A percentile compares a stretch with the other conserved stretches of the same genome.
Conservation (phyloP, 768 basidiomycete species). For the Boletus rufocinnamomeus region DNA sequence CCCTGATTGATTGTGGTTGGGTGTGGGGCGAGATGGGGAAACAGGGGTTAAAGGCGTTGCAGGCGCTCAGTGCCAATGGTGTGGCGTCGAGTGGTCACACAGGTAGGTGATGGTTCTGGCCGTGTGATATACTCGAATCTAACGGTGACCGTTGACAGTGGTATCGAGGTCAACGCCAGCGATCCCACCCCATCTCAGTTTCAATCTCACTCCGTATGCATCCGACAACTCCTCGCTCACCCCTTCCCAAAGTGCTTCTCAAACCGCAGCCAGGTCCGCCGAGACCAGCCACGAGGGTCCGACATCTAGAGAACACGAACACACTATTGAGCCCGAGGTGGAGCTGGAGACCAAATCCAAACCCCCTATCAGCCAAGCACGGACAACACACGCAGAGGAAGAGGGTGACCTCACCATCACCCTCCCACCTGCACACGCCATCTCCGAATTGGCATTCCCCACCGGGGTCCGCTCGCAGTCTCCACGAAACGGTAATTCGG, state of each 20-base stretch:
- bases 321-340: neutral
- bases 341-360: neutral
- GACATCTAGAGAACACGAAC: conserved; percentile 7
- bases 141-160: neutral
- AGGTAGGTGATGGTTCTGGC: conserved; percentile 2
- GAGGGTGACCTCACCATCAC: conserved; percentile 18
- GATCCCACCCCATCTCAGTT: conserved; percentile 5
- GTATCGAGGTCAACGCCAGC: neutral
- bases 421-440: conserved; percentile 31
- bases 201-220: conserved; percentile 30
- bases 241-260: conserved; percentile 78
- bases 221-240: conserved; percentile 67
- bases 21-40: conserved; percentile 68
- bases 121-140: neutral
- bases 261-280: conserved; percentile 35
- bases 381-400: neutral
- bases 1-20: conserved; percentile 69
- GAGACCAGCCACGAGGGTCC: conserved; percentile 20
- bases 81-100: neutral
- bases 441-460: conserved; percentile 30
- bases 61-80: conserved; percentile 13
- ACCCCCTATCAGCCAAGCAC: neutral
- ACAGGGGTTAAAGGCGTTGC: conserved; percentile 47
- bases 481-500: neutral
- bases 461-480: conserved; percentile 18